Conservation (phyloP, 805 yeast species). For the Clavispora santaluciae region DNA sequence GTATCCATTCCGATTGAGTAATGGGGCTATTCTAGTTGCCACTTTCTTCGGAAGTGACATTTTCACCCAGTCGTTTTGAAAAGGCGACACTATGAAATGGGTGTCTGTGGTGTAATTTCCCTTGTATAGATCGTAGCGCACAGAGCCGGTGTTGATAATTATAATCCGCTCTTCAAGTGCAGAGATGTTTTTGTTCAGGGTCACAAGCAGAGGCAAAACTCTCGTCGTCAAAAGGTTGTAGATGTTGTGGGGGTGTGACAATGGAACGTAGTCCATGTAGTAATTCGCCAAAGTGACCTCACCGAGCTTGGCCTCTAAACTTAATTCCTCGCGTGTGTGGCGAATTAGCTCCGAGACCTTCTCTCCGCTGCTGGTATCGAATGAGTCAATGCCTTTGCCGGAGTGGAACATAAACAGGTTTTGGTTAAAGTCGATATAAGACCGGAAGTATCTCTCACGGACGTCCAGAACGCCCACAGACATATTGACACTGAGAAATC, state of each 20-base stretch:
- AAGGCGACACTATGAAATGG: constrained; percentile 81
- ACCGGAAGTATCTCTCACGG: constrained; percentile 41
- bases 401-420: constrained; percentile 68
- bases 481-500: constrained; percentile 63
- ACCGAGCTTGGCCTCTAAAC: constrained; percentile 56
- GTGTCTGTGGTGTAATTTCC: constrained; percentile 82
- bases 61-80: constrained; percentile 72
- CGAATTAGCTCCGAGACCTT: constrained; percentile 42
- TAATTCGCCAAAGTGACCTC: constrained; percentile 57
- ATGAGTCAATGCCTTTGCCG: constrained; percentile 23
- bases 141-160: constrained; percentile 79
- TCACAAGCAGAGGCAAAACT: constrained; percentile 47
- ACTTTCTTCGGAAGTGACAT: constrained; percentile 53
- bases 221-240: constrained; percentile 53
- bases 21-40: constrained; percentile 50
- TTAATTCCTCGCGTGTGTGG: constrained; percentile 41
- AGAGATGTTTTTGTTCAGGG: constrained; percentile 15
- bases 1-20: constrained; percentile 54
- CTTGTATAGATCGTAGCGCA: constrained; percentile 78
- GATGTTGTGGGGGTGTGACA: constrained; percentile 44
- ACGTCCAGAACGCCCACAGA: constrained; percentile 7
- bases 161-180: constrained; percentile 37
- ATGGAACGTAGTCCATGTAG: constrained; percentile 62
- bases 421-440: constrained; percentile 78
- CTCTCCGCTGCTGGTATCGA: constrained; percentile 55